A percentile compares a stretch with the other conserved stretches of the same genome.
Evolutionary conservation across 2,329 filamentous ascomycete genomes (phyloP).

Genomic region (Penicillium sp.): DNA sequence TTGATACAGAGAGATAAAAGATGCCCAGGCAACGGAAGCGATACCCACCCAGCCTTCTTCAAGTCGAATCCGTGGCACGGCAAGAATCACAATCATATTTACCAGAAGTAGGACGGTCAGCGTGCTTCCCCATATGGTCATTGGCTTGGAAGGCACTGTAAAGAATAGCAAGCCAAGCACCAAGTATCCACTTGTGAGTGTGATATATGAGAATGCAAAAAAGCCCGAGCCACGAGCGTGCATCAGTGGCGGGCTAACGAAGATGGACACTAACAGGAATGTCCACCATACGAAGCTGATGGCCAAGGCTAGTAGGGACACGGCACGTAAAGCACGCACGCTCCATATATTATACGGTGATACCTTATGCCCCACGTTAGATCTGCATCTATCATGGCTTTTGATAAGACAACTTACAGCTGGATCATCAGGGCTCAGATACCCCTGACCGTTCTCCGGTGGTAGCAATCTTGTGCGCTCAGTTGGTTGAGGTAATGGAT

Average conservation of each 20-base stretch:
- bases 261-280: conserved; percentile 81
- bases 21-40: conserved; percentile 78
- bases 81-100: conserved; percentile 76
- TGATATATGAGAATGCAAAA: conserved; percentile 82
- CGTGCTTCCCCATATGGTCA: conserved; percentile 70
- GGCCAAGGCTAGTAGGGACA: conserved; percentile 74
- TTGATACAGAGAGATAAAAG: conserved; percentile 76
- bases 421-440: conserved; percentile 24
- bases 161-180: conserved; percentile 84
- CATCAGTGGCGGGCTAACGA: conserved; percentile 85
- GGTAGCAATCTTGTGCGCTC: conserved; percentile 24
- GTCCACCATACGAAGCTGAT: conserved; percentile 91
- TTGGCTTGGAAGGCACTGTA: conserved; percentile 74
- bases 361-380: conserved; percentile 44
- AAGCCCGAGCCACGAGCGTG: conserved; percentile 89
- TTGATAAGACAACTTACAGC: conserved; percentile 11
- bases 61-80: conserved; percentile 70
- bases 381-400: background rate
- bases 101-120: conserved; percentile 68
- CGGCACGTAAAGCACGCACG: conserved; percentile 74
- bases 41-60: conserved; percentile 95
- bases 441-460: conserved; percentile 8
- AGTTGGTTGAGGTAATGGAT: conserved; percentile 25
- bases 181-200: conserved; percentile 73
- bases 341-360: conserved; percentile 95